Evolutionary conservation across 1,284 basidiomycete species (phyloP), one percentile per base, ranked within the genome.

Genomic region (Cryptococcus amylolentus): DNA sequence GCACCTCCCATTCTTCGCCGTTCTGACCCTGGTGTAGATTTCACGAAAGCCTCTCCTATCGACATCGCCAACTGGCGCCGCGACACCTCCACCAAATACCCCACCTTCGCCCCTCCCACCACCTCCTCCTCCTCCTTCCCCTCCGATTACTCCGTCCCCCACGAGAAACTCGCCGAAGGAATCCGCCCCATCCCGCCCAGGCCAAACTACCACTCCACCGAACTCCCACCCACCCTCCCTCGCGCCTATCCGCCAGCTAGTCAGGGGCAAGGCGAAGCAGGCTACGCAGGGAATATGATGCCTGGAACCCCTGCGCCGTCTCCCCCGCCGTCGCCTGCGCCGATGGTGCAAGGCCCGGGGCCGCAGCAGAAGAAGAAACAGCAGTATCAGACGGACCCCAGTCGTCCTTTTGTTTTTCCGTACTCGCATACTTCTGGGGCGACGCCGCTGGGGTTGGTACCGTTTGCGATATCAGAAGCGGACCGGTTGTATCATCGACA

Each of bases 381-480:
- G 71, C 94, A 97, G 72, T 99, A 93, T 76, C 96, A 98, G 76
- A 99, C 96, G 0, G 96, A 99, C 73, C 96, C 96, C 71, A 86
- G 80, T 37, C 83, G 91, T 8, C 96, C 96, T 1, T 99, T 98
- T 73, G 80, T 98, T 55, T 93, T 99, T 72, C 96, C 96, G 0
- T 98, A 96, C 73, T 90, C 91, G 13, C 20, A 42, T 23, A 50
- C 81, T 77, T 54, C 76, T 60, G 62, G 63, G 57, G 60, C 54
- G 6, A 60, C 57, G 31, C 69, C 75, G 1, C 47, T 63, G 0
- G 69, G 73, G 3, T 79, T 91, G 10, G 91, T 98, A 1, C 96
- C 96, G 1, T 91, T 87, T 71, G 91, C 92, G 12, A 94, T 99
- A 61, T 91, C 93, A 51, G 96, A 99, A 75, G 96, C 96, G 1